Conservation (phyloP, 1,284 basidiomycete species). For the Boletus albobrunnescens region DNA sequence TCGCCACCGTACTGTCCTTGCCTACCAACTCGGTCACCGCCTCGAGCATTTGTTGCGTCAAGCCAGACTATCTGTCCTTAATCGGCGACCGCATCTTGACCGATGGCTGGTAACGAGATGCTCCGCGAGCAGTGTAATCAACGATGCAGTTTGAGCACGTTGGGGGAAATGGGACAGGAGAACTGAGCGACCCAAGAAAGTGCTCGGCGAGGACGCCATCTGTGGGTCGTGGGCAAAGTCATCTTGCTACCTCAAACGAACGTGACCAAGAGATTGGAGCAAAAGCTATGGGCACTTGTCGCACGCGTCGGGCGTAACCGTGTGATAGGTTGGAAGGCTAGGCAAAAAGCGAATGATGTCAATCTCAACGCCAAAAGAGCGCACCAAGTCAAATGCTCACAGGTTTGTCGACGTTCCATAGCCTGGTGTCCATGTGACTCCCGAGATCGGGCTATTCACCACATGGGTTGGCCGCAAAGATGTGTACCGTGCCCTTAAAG, state of each 20-base stretch:
- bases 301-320: slow-evolving; percentile 46
- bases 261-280: slow-evolving; percentile 49
- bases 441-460: slow-evolving; percentile 63
- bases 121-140: no score
- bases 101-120: no score
- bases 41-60: slow-evolving; percentile 41
- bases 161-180: slow-evolving; percentile 34
- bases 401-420: slow-evolving; percentile 50
- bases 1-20: slow-evolving; percentile 55
- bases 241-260: slow-evolving; percentile 44
- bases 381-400: slow-evolving; percentile 36
- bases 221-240: slow-evolving; percentile 36
- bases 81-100: no score
- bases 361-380: neutral
- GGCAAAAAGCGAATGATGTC: no score
- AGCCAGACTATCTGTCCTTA: slow-evolving; percentile 35
- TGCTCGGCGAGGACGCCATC: slow-evolving; percentile 30
- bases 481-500: slow-evolving; percentile 61
- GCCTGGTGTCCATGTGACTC: slow-evolving; percentile 60
- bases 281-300: slow-evolving; percentile 31
- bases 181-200: slow-evolving; percentile 35
- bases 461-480: slow-evolving; percentile 74
- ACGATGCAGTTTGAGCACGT: no score
- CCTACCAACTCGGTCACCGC: slow-evolving; percentile 38
- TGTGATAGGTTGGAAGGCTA: slow-evolving; percentile 56